phyloP scores from a whole-genome alignment of 768 basidiomycete genomes.

The Xerocomus brunneocitrinus region DNA sequence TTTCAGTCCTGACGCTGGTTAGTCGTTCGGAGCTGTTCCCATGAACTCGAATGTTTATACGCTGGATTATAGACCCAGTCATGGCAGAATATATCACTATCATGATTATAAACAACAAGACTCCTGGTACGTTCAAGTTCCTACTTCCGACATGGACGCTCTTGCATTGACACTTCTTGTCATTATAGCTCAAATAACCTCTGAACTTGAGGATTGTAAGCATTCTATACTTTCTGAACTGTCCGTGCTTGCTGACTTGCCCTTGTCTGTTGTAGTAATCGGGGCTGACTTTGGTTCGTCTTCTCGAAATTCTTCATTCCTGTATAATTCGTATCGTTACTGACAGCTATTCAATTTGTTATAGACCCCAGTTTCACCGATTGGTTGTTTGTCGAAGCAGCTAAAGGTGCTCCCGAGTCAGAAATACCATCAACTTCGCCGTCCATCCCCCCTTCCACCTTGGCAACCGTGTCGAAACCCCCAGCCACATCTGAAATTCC shows the following conservation, averaged over 20 bases:
- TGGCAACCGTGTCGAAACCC: constrained; percentile 23
- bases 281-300: constrained; percentile 75
- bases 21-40: constrained; percentile 17
- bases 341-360: constrained; percentile 6
- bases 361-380: constrained; percentile 79
- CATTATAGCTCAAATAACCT: constrained; percentile 72
- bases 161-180: constrained; percentile 7
- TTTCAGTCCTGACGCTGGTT: constrained; percentile 74
- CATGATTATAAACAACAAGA: constrained; percentile 93
- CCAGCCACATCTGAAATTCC: constrained; percentile 29
- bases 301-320: not conserved
- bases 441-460: constrained; percentile 23
- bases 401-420: constrained; percentile 58
- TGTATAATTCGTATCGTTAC: not conserved
- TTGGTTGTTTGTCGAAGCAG: constrained; percentile 82
- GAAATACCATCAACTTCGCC: constrained; percentile 37
- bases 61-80: constrained; percentile 56
- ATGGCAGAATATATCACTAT: constrained; percentile 96
- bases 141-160: not conserved
- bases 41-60: constrained; percentile 12
- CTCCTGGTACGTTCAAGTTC: constrained; percentile 47
- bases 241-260: constrained; percentile 11
- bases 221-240: not conserved
- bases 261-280: constrained; percentile 44
- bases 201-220: constrained; percentile 79